Percentiles rank a stretch among this genome's conserved stretches.
Evolutionary conservation across 805 yeast genomes (phyloP).

Genomic region (Saccharomyces eubayanus): DNA sequence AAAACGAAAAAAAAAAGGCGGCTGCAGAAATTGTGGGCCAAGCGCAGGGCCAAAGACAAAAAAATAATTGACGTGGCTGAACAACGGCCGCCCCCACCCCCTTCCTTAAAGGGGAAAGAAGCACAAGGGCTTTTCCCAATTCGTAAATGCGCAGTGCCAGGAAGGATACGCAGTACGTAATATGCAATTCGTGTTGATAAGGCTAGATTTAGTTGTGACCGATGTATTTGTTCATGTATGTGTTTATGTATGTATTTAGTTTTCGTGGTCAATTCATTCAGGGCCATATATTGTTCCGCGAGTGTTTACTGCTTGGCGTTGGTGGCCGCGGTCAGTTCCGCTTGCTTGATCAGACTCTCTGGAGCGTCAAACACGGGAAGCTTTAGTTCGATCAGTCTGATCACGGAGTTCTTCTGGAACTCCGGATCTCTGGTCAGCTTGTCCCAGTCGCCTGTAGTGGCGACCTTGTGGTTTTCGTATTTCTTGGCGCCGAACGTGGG

Average conservation of each 20-base stretch:
- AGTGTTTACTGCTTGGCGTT: slow-evolving; percentile 27
- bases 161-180: neutral
- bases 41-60: slow-evolving; percentile 1
- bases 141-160: neutral
- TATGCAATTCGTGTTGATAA: neutral
- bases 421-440: slow-evolving; percentile 37
- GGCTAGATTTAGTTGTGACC: neutral
- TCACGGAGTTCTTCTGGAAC: slow-evolving; percentile 48
- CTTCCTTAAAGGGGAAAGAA: neutral
- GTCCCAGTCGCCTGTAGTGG: slow-evolving; percentile 50
- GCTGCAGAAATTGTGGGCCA: neutral
- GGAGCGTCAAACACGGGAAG: slow-evolving; percentile 64
- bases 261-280: neutral
- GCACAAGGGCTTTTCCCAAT: neutral
- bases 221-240: neutral
- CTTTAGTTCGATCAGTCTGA: slow-evolving; percentile 60
- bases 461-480: slow-evolving; percentile 44
- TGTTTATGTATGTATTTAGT: neutral
- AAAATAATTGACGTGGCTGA: neutral
- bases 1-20: neutral
- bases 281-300: neutral
- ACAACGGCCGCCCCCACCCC: neutral
- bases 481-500: slow-evolving; percentile 40
- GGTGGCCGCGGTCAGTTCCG: slow-evolving; percentile 45
- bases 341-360: slow-evolving; percentile 53